A percentile compares a stretch with the other conserved stretches of the same genome.
These are phyloP conservation scores for Lodderomyces pseudojiufengensis DNA, from an alignment of 1,139 yeast species.

Conservation along the genomic window DNA sequence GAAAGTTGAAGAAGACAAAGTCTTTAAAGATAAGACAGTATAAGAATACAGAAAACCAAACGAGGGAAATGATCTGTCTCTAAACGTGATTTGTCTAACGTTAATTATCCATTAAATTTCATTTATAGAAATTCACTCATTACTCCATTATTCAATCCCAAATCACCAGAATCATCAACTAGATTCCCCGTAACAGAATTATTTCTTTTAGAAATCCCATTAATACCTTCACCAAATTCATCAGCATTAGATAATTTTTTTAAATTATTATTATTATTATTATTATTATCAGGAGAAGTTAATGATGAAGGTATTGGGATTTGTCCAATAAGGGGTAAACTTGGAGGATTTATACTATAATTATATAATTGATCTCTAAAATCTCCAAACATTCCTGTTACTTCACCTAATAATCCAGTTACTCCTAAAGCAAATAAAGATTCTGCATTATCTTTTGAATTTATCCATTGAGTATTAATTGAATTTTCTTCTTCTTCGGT, in stretches of 20 bases:
- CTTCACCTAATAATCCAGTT: conserved; percentile 62
- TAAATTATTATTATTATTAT: too few species aligned
- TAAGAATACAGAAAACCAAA: too few species aligned
- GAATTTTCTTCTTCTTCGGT: conserved; percentile 11
- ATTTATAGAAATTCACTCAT: conserved; percentile 27
- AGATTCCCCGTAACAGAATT: too few species aligned
- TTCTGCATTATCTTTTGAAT: conserved; percentile 43
- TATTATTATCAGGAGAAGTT: conserved; percentile 3
- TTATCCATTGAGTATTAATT: conserved; percentile 44
- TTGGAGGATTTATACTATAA: conserved; percentile 15
- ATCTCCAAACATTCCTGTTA: conserved; percentile 49
- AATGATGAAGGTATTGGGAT: conserved; percentile 11
- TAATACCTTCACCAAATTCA: too few species aligned
- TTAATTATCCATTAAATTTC: too few species aligned
- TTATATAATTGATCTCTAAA: conserved; percentile 38
- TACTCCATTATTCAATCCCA: conserved; percentile 15
- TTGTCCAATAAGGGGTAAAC: conserved; percentile 14
- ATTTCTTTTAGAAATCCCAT: too few species aligned
- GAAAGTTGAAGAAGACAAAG: too few species aligned
- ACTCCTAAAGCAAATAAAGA: conserved; percentile 65
- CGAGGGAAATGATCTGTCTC: too few species aligned
- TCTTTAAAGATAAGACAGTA: too few species aligned
- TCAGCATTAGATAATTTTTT: too few species aligned
- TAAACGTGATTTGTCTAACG: too few species aligned
- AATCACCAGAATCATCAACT: conserved; percentile 16